Conservation (phyloP, 192 early-diverging fungal genomes). For the Chytriomyces sp. region DNA sequence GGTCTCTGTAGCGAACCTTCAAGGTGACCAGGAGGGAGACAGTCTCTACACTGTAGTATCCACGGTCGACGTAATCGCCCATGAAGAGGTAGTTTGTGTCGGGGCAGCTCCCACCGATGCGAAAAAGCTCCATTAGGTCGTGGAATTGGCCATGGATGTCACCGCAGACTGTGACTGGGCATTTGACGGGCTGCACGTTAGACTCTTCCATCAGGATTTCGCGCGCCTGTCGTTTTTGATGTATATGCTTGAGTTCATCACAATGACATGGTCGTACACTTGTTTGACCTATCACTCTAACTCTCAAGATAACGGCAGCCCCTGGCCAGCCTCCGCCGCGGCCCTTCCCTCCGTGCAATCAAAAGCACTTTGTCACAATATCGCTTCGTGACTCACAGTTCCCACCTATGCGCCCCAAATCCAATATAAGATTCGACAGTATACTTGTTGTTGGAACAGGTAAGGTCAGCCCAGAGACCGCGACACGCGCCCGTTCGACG, state of each 20-base stretch:
- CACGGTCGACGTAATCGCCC: constrained; percentile 97
- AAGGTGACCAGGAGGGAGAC: constrained; percentile 92
- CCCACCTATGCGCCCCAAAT: too few relatives aligned
- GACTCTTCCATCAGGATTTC: constrained; percentile 95
- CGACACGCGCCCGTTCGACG: too few relatives aligned
- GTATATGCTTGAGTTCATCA: constrained; percentile 2
- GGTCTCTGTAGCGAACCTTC: constrained; percentile 92
- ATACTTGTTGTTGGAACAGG: too few relatives aligned
- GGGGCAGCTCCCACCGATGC: constrained; percentile 91
- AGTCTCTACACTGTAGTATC: constrained; percentile 96
- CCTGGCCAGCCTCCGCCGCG: too few relatives aligned
- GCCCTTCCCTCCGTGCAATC: too few relatives aligned
- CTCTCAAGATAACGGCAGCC: too few relatives aligned
- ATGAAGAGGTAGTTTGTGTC: constrained; percentile 98
- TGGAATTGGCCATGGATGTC: constrained; percentile 99
- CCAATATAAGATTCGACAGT: too few relatives aligned
- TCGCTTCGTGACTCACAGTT: too few relatives aligned
- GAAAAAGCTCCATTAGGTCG: constrained; percentile 92
- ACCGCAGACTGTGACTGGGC: constrained; percentile 97
- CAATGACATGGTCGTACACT: not conserved
- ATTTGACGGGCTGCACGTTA: constrained; percentile 94
- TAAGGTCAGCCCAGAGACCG: too few relatives aligned
- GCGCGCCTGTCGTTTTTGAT: constrained; percentile 87
- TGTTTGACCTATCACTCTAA: too few relatives aligned
- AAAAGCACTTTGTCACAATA: too few relatives aligned